Evolutionary conservation across 768 basidiomycete species (phyloP), one percentile per base, ranked within the genome.

Genomic region (Hebeloma cylindrosporum): DNA sequence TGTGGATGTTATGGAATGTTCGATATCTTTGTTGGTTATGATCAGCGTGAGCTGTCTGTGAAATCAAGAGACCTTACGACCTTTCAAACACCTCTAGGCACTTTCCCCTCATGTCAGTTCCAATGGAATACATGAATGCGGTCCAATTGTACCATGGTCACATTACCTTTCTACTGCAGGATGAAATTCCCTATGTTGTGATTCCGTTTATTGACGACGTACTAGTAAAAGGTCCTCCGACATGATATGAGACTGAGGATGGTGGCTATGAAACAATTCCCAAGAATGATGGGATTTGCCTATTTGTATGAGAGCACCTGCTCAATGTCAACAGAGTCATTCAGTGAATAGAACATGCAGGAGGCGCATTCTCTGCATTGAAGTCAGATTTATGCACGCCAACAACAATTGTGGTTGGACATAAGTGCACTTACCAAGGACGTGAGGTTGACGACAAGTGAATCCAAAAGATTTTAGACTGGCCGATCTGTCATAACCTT

Each of bases 271-370:
- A 64, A 40, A 32, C 31, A 4, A 43, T 66, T 4, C 34, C 49
- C 3, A 53, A 57, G 17, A 66, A 66, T 45, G 46, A 60, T 0
- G 57, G 54, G 0, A 66, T 66, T n/a, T 48, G 56, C 0, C 40
- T 56, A 0, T 75, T 75, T 31, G 54, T 74, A 0, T 72, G 64
- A 60, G 66, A 74, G 38, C 65, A 72, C 35, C 49, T 71, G 8
- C 25, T 52, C 2, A 59, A 61, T 32, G 21, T 73, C 7, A 67
- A 77, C 39, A 27, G 65, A 0, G 43, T 78, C 2, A 20, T 72
- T 0, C 68, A 73, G 13, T 49, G 57, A 0, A 61, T 75, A 17
- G 65, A 68, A 17, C 60, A 70, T 27, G 30, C 50, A 2, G 66
- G 73, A 0, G 63, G 62, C 0, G 75, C 67, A 0, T 66, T 63